Conservation (phyloP, 2,329 filamentous ascomycete genomes). For the Alternaria tenuissima region DNA sequence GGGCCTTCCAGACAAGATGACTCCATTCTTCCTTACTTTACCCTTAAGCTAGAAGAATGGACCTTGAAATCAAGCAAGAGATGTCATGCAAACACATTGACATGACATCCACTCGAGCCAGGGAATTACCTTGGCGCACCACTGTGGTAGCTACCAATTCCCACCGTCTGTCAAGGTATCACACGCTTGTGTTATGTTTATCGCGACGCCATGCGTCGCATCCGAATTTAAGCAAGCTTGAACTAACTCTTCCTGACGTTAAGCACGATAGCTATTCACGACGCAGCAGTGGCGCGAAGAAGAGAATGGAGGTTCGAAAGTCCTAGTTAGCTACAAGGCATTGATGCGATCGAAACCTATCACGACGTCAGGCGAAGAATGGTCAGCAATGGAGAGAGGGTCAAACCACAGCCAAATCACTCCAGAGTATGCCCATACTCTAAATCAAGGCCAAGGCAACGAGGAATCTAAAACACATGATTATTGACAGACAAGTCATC, state of each 20-base stretch:
- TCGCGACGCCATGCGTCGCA: background rate
- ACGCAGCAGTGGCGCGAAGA: background rate
- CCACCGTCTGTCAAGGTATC: background rate
- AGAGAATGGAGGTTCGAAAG: too few species aligned
- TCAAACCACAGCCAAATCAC: constrained; percentile 18
- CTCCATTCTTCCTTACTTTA: background rate
- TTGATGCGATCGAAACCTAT: constrained; percentile 13
- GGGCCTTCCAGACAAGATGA: too few species aligned
- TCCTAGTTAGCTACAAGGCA: background rate
- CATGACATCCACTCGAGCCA: background rate
- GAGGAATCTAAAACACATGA: constrained; percentile 22
- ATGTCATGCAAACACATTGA: background rate
- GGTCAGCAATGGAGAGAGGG: constrained; percentile 11
- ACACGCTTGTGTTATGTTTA: background rate
- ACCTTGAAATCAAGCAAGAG: background rate
- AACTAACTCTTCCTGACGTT: background rate
- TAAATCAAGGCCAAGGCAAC: constrained; percentile 16
- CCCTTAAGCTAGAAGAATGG: background rate
- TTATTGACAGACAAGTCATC: constrained; percentile 24
- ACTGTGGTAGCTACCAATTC: background rate
- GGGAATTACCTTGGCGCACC: background rate
- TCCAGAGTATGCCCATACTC: constrained; percentile 2
- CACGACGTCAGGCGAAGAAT: constrained; percentile 22
- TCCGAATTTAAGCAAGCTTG: background rate
- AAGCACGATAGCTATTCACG: background rate